Evolutionary conservation across 2,329 filamentous ascomycete genomes (phyloP), one percentile per base, ranked within the genome.

Genomic region (Fusarium sp.): DNA sequence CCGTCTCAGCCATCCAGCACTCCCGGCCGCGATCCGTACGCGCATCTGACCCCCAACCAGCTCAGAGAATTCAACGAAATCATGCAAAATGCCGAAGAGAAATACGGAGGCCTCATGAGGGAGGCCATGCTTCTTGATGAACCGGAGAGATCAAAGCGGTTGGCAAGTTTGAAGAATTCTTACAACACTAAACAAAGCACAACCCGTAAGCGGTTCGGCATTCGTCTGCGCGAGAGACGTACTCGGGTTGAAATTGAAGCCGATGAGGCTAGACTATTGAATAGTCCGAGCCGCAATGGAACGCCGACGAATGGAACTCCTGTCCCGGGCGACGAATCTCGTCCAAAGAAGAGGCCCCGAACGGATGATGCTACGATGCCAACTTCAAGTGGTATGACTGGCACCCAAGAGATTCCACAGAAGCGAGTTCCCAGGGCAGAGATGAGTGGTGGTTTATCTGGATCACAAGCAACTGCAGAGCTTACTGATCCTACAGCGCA

Each of bases 181-280:
- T 86, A 85, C 68, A 83, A 83, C 42, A 87, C 85, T 4, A 86
- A 85, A 58, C 85, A 87, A 72, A 87, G 84, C 54, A 80, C 81
- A n/a, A 84, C 86, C 4, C 82, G 86, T 13, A 88, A 86, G 72
- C 87, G 83, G 62, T 88, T 84, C 62, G 86, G 86, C n/a, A 85
- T 89, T 33, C 81, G 82, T 3, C 79, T 88, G 15, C 82, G 84
- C 0, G 80, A 83, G 65, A 78, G 85, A 13, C 83, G 85, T 1
- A 82, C 82, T 4, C 82, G 74, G 62, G 79, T 78, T 0, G 83
- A 84, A 61, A 83, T 86, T 16, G 78, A 82, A 4, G 79, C 80
- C 10, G 77, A 81, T n/a, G 81, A 82, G 11, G 75, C 78, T 53
- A 80, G 81, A 13, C 72, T 82, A 5, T 51, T 79, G 16, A 70